Percentiles rank a stretch among this genome's conserved stretches.
Conservation (phyloP, 306 rosid genomes). For the Inga oerstediana region DNA sequence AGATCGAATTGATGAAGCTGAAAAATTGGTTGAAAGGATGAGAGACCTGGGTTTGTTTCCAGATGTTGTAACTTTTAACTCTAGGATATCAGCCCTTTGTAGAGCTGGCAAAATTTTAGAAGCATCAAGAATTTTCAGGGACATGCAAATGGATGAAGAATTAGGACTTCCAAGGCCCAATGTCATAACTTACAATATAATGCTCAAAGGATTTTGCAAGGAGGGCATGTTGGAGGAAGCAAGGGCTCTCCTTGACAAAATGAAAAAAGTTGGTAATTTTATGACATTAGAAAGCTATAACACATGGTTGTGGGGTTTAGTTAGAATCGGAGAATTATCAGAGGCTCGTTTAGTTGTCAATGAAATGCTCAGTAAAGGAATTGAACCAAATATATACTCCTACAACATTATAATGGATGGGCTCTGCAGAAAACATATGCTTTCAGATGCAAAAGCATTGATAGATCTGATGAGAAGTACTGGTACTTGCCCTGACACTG, state of each 20-base stretch:
- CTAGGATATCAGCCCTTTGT: slow-evolving; percentile 91
- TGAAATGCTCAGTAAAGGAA: slow-evolving; percentile 67
- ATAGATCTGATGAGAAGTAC: slow-evolving; percentile 60
- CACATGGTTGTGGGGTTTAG: slow-evolving; percentile 75
- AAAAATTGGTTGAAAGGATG: slow-evolving; percentile 82
- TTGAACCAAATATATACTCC: slow-evolving; percentile 64
- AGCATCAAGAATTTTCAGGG: slow-evolving; percentile 89
- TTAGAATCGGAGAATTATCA: slow-evolving; percentile 57
- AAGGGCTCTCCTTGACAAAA: slow-evolving; percentile 60
- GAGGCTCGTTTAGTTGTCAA: slow-evolving; percentile 69
- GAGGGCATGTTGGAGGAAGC: slow-evolving; percentile 82
- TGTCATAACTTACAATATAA: slow-evolving; percentile 65
- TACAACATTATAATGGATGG: slow-evolving; percentile 82
- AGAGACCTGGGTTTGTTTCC: slow-evolving; percentile 60
- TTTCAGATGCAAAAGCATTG: slow-evolving; percentile 71
- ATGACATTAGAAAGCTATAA: slow-evolving; percentile 67
- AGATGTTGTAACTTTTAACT: slow-evolving; percentile 82
- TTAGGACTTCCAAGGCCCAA: slow-evolving; percentile 86
- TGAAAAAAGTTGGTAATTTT: slow-evolving; percentile 51
- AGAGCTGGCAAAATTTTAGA: slow-evolving; percentile 68
- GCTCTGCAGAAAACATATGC: slow-evolving; percentile 69
- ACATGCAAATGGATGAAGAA: slow-evolving; percentile 77
- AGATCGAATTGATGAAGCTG: slow-evolving; percentile 72
- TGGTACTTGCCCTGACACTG: slow-evolving; percentile 65
- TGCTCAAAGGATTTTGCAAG: slow-evolving; percentile 81